Percentiles rank a stretch among this genome's conserved stretches.
These are phyloP conservation scores for Ganoderma meredithae DNA, from an alignment of 1,284 basidiomycete species.

Conservation along the genomic window DNA sequence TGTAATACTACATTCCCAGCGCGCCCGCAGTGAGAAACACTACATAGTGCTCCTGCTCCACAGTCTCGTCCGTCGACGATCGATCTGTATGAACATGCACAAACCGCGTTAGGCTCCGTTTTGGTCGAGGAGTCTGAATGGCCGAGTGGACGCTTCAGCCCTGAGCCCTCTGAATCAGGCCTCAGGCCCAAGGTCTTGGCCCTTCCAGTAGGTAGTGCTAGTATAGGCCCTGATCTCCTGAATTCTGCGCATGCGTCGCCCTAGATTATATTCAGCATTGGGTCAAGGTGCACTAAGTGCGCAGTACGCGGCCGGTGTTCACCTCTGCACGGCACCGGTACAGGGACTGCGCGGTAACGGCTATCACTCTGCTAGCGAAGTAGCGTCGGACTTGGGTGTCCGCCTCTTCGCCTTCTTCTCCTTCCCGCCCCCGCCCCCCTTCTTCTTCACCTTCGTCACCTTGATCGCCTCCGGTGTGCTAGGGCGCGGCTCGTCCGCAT, in stretches of 20 bases:
- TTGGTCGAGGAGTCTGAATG: neutral
- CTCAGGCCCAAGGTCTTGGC: too few species aligned
- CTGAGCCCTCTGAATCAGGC: too few species aligned
- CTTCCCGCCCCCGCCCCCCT: slow-evolving; percentile 51
- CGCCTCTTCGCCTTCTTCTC: slow-evolving; percentile 81
- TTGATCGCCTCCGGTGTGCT: slow-evolving; percentile 76
- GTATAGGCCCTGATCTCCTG: neutral
- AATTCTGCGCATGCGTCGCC: neutral
- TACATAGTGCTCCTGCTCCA: neutral
- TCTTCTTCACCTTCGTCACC: slow-evolving; percentile 78
- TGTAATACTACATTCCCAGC: slow-evolving; percentile 25
- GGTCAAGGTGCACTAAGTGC: too few species aligned
- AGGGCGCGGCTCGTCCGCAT: slow-evolving; percentile 53
- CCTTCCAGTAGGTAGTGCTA: too few species aligned
- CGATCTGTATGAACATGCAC: neutral
- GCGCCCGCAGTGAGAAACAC: neutral
- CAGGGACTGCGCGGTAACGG: neutral
- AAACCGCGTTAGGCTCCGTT: neutral
- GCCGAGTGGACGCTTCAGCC: neutral
- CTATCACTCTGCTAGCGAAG: slow-evolving; percentile 1
- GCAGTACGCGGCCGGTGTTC: neutral
- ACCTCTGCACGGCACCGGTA: neutral
- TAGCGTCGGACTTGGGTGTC: slow-evolving; percentile 41
- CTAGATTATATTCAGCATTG: neutral
- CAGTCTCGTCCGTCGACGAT: neutral